Percentiles rank a stretch among this genome's conserved stretches.
These are phyloP conservation scores for Ricinus communis DNA, from an alignment of 345 rosid genomes.

Conservation along the genomic window DNA sequence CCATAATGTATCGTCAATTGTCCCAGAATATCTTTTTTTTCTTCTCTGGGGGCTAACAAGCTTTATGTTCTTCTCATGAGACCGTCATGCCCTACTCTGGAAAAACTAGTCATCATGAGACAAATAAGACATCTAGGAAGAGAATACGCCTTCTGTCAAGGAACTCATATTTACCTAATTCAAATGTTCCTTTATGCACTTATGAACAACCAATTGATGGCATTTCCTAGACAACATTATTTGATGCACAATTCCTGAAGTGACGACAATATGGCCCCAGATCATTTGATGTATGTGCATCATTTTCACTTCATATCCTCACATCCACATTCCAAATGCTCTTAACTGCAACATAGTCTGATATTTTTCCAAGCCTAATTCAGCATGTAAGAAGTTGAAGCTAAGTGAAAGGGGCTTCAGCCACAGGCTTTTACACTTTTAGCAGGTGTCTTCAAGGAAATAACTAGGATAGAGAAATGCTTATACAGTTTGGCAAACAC, in stretches of 20 bases:
- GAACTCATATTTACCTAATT: neutral
- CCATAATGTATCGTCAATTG: neutral
- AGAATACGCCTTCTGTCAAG: neutral
- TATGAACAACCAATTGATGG: neutral
- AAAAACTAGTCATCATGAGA: neutral
- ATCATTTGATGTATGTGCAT: neutral
- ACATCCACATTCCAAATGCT: neutral
- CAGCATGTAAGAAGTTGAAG: neutral
- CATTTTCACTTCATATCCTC: neutral
- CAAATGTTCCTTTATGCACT: neutral
- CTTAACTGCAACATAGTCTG: neutral
- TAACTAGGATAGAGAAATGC: neutral
- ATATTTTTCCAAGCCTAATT: slow-evolving; percentile 3
- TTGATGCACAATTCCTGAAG: neutral
- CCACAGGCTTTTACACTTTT: neutral
- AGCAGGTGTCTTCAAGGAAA: neutral
- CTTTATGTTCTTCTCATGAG: too few relatives aligned
- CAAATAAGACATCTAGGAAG: neutral
- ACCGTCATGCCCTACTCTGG: too few relatives aligned
- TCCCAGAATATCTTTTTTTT: too few relatives aligned
- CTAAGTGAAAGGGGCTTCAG: neutral
- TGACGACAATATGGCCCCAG: neutral
- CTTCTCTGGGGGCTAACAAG: neutral
- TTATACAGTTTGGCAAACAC: neutral
- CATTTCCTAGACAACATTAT: neutral